Conservation (phyloP, 1,139 yeast genomes). For the Blastobotrys proliferans region DNA sequence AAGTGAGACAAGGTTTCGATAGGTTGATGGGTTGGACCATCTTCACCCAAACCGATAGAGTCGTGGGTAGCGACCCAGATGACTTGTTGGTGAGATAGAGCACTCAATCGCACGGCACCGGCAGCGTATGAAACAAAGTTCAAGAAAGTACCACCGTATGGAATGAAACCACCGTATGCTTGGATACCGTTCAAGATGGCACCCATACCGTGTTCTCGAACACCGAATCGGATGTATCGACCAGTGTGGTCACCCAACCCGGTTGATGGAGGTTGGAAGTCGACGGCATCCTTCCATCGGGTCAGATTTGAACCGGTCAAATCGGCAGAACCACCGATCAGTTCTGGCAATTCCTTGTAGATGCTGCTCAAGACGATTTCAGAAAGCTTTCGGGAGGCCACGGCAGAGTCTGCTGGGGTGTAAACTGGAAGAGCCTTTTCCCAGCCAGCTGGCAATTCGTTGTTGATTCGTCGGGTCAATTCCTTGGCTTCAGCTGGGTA, state of each 20-base stretch:
- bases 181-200: slow-evolving; percentile 98
- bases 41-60: slow-evolving; percentile 99
- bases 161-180: slow-evolving; percentile 91
- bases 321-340: slow-evolving; percentile 98
- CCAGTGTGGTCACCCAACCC: slow-evolving; percentile 86
- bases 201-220: slow-evolving; percentile 99
- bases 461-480: slow-evolving; percentile 72
- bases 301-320: slow-evolving; percentile 97
- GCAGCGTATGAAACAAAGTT: slow-evolving; percentile 98
- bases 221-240: slow-evolving; percentile 97
- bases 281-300: slow-evolving; percentile 77
- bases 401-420: slow-evolving; percentile 71
- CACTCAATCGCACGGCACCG: slow-evolving; percentile 95
- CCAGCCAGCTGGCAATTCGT: slow-evolving; percentile 86
- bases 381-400: slow-evolving; percentile 94
- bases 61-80: slow-evolving; percentile 99
- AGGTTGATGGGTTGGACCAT: slow-evolving; percentile 99
- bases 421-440: slow-evolving; percentile 72
- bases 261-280: slow-evolving; percentile 88
- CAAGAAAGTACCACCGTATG: slow-evolving; percentile 97
- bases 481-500: slow-evolving; percentile 82
- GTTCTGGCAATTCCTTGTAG: slow-evolving; percentile 71
- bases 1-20: slow-evolving; percentile 97
- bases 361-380: slow-evolving; percentile 73
- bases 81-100: slow-evolving; percentile 89